These are phyloP conservation scores for Bolboschoenus planiculmis DNA, from an alignment of 176 grass and related monocot genomes.

Conservation along the genomic window DNA sequence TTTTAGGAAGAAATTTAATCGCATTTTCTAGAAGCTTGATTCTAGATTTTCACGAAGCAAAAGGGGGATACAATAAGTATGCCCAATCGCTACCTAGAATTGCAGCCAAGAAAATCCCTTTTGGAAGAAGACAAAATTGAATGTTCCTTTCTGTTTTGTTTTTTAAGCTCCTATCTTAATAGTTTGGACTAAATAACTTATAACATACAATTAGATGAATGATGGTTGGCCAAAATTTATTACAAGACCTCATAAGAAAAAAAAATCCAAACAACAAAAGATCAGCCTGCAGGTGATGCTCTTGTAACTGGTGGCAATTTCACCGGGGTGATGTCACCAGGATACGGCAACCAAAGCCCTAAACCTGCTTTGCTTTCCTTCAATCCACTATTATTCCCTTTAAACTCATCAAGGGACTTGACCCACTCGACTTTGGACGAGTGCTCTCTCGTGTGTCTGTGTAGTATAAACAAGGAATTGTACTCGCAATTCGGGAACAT, in stretches of 20 bases:
- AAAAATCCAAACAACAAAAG: not conserved
- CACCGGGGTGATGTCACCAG: conserved; percentile 47
- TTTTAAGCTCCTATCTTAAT: not conserved
- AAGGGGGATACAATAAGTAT: not conserved
- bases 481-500: conserved; percentile 99
- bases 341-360: conserved; percentile 77
- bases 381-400: conserved; percentile 49
- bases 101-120: not conserved
- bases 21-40: too few species aligned
- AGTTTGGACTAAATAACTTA: not conserved
- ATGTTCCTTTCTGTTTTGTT: not conserved
- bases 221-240: not conserved
- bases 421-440: conserved; percentile 91
- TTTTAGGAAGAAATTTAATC: too few species aligned
- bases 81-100: not conserved
- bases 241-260: conserved; percentile 7
- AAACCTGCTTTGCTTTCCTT: conserved; percentile 83
- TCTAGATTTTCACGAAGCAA: not conserved
- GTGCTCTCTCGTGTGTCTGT: conserved; percentile 84
- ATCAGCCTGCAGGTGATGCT: conserved; percentile 67
- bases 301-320: conserved; percentile 59
- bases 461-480: conserved; percentile 86
- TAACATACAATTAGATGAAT: not conserved
- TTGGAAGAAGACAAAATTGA: not conserved
- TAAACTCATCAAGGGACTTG: conserved; percentile 69